Evolutionary conservation across 2,329 filamentous ascomycete genomes (phyloP), one percentile per base, ranked within the genome.

Genomic region (Lecanicillium sp.): DNA sequence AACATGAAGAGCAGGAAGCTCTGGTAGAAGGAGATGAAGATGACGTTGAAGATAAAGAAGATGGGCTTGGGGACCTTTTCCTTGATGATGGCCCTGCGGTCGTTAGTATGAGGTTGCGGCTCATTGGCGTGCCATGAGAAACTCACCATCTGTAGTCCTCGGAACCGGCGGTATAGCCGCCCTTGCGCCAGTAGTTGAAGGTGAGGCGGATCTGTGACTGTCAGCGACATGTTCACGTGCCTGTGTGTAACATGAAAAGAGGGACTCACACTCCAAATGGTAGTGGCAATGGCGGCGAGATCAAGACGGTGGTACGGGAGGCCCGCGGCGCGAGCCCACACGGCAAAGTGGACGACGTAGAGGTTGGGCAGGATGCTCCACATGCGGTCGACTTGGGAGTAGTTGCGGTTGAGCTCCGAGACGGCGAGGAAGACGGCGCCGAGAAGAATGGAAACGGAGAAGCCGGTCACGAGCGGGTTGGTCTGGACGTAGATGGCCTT

Each of bases 161-260:
- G 14, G 86, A 90, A 30, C 93, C 91, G 54, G 90, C 74, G 14
- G 76, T 72, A 65, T 98, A 98, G 20, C 93, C 93, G 32, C 93
- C 93, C 65, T 88, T 95, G 50, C 93, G 85, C 84, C 87, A 95
- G 70, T 96, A 98, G 69, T 98, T 98, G 74, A 80, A 97, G 3
- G 91, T 97, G 67, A 98, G 72, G 10, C 93, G 86, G 50, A 71
- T 63, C 87, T 90, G 51, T 14, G 7, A 20, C n/a, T n/a, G 33
- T 43, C 29, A 44, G 42, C 17, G 23, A 10, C n/a, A n/a, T n/a
- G n/a, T n/a, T n/a, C n/a, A 44, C 15, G 10, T 36, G 2, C 12
- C 9, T 7, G 19, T 3, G 11, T 20, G n/a, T 2, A 3, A 5
- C 3, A 11, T 3, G 2, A 12, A 7, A 14, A 26, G 19, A 4